Evolutionary conservation across 352 stramenopile genomes (phyloP).

Genomic region (Globisporangium cylindrosporum): DNA sequence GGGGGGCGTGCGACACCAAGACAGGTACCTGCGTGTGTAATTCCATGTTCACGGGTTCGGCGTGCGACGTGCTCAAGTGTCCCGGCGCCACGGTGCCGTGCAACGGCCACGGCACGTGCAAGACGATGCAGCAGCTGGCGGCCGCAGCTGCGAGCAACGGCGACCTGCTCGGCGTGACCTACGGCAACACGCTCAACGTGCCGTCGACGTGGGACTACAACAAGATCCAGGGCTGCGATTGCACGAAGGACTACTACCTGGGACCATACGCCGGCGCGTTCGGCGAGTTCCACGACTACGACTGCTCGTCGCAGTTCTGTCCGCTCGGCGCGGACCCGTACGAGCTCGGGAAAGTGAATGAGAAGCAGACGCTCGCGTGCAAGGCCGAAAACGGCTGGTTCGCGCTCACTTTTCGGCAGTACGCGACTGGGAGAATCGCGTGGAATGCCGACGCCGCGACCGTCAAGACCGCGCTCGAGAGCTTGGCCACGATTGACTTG

Average conservation of each 20-base stretch:
- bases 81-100: slow-evolving; percentile 38
- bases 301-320: slow-evolving; percentile 85
- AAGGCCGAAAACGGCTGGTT: slow-evolving; percentile 53
- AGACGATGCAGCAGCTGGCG: slow-evolving; percentile 72
- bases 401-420: slow-evolving; percentile 64
- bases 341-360: slow-evolving; percentile 59
- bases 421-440: slow-evolving; percentile 53
- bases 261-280: slow-evolving; percentile 56
- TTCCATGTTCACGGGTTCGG: slow-evolving; percentile 68
- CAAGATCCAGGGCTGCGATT: slow-evolving; percentile 85
- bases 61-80: slow-evolving; percentile 68
- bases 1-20: slow-evolving; percentile 43
- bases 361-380: slow-evolving; percentile 65
- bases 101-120: slow-evolving; percentile 69
- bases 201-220: slow-evolving; percentile 76
- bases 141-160: slow-evolving; percentile 32
- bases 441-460: slow-evolving; percentile 34
- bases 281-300: slow-evolving; percentile 49
- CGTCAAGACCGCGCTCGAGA: slow-evolving; percentile 54
- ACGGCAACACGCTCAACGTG: slow-evolving; percentile 59
- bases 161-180: slow-evolving; percentile 49
- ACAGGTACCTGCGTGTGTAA: slow-evolving; percentile 64
- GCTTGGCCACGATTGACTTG: slow-evolving; percentile 42
- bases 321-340: slow-evolving; percentile 86
- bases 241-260: slow-evolving; percentile 58